A percentile compares a stretch with the other conserved stretches of the same genome.
These are phyloP conservation scores for Pelagophyceae sp. DNA, from an alignment of 352 stramenopile genomes.

Conservation along the genomic window DNA sequence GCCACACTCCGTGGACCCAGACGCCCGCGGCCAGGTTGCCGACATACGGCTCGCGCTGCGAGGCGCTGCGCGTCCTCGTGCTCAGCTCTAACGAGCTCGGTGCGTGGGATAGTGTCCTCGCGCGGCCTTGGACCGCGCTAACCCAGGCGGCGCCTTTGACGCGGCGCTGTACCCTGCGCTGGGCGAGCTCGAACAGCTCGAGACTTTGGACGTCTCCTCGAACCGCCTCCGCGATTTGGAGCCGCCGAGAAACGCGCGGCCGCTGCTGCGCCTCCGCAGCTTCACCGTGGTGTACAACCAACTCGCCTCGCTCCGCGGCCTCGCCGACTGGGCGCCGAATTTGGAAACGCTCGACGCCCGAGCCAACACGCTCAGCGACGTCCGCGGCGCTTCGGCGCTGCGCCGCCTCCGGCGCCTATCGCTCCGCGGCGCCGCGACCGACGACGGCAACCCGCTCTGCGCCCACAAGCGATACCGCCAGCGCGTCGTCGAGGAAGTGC, in stretches of 20 bases:
- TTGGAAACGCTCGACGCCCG: neutral
- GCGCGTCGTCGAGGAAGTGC: neutral
- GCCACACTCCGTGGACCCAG: neutral
- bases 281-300: neutral
- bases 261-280: neutral
- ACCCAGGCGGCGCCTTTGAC: neutral
- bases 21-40: neutral
- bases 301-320: constrained; percentile 2
- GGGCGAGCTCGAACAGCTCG: neutral
- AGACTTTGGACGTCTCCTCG: neutral
- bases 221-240: neutral
- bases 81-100: constrained; percentile 14
- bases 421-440: neutral
- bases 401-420: neutral
- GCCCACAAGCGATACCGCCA: neutral
- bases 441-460: neutral
- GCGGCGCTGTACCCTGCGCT: neutral
- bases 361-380: neutral
- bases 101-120: neutral
- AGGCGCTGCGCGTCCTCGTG: neutral
- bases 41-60: neutral
- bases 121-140: neutral
- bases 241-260: neutral
- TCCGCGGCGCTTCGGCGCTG: neutral
- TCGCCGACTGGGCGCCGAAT: neutral